Evolutionary conservation across 305 asterid genomes (phyloP).

Genomic region (Solanum chacoense): DNA sequence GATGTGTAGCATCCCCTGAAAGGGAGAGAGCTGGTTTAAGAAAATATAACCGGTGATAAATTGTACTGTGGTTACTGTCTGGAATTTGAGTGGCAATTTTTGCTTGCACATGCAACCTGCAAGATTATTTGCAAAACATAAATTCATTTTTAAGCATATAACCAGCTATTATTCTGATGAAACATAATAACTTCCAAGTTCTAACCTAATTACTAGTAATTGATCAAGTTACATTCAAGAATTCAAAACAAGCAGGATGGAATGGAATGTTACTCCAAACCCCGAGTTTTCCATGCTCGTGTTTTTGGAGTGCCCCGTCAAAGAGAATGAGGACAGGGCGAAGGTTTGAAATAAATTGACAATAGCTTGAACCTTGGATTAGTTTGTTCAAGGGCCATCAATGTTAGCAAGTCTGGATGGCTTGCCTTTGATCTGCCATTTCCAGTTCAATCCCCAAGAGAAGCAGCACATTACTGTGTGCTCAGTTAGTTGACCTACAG

Average conservation of each 20-base stretch:
- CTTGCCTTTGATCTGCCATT: neutral
- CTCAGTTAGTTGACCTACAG: neutral
- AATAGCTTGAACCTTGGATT: neutral
- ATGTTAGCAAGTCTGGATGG: neutral
- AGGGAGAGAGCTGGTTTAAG: slow-evolving; percentile 22
- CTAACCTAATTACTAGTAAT: neutral
- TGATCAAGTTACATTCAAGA: neutral
- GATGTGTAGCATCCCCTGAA: slow-evolving; percentile 21
- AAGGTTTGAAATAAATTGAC: neutral
- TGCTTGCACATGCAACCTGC: neutral
- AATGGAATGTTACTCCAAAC: neutral
- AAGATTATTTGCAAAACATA: neutral
- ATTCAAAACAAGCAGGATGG: neutral
- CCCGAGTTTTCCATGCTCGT: neutral
- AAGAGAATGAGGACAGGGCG: neutral
- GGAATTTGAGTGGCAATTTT: neutral
- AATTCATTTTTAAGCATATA: neutral
- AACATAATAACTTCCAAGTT: neutral
- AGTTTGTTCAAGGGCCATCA: neutral
- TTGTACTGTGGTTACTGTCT: neutral
- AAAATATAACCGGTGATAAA: slow-evolving; percentile 12
- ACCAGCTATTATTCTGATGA: neutral
- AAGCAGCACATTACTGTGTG: neutral
- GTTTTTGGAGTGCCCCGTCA: neutral
- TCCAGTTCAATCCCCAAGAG: neutral